Percentiles rank a stretch among this genome's conserved stretches.
Evolutionary conservation across 208 protist genomes (phyloP).

Genomic region (Leishmania braziliensis): DNA sequence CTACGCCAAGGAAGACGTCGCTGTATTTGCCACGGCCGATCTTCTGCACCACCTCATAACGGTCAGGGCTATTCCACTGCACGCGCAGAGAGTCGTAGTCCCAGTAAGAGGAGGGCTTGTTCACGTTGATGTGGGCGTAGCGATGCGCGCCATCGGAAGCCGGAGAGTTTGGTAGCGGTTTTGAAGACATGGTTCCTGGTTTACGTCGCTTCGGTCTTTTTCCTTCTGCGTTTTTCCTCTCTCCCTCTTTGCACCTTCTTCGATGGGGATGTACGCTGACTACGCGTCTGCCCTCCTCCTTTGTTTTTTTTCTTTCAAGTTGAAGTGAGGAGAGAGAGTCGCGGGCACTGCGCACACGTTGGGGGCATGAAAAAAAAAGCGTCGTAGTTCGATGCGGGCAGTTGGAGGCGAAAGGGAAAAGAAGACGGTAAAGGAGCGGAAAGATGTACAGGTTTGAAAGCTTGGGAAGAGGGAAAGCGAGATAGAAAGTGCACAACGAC

Average conservation of each 20-base stretch:
- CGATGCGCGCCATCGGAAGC: slow-evolving; percentile 61
- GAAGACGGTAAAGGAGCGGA: background rate
- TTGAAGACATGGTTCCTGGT: slow-evolving; percentile 32
- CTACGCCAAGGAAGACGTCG: slow-evolving; percentile 99
- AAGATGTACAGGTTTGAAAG: background rate
- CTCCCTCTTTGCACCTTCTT: background rate
- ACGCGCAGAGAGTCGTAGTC: slow-evolving; percentile 94
- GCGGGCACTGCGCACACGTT: background rate
- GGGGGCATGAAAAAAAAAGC: background rate
- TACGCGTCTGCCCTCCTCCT: background rate
- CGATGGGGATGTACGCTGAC: background rate
- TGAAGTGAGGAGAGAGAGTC: background rate
- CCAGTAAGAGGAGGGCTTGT: slow-evolving; percentile 94
- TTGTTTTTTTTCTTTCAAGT: too few species aligned
- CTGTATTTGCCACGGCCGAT: slow-evolving; percentile 99
- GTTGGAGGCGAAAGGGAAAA: background rate
- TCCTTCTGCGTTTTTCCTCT: background rate
- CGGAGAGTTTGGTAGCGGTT: slow-evolving; percentile 24
- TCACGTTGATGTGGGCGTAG: slow-evolving; percentile 80
- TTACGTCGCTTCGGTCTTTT: background rate
- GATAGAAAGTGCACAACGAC: background rate
- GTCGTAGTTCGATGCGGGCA: background rate
- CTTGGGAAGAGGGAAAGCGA: background rate
- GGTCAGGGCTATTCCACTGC: slow-evolving; percentile 94
- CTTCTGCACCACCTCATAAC: slow-evolving; percentile 97